Conservation (phyloP, 805 yeast genomes). For the Suhomyces kilbournensis region DNA sequence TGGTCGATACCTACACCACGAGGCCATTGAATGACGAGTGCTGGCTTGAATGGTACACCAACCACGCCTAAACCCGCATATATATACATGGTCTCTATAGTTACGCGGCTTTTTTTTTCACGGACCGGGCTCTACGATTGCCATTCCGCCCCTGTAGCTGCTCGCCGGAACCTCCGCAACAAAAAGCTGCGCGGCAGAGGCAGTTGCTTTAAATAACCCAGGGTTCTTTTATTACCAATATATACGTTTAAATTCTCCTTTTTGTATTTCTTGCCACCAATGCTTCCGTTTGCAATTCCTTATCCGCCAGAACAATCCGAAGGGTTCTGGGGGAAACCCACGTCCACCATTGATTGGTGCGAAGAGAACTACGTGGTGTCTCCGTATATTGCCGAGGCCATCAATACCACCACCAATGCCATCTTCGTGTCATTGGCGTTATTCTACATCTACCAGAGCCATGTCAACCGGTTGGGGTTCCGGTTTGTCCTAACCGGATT, state of each 20-base stretch:
- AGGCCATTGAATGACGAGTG: slow-evolving; percentile 53
- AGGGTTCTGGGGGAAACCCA: slow-evolving; percentile 80
- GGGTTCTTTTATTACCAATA: neutral
- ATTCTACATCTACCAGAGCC: slow-evolving; percentile 63
- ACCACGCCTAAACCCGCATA: neutral
- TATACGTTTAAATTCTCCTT: neutral
- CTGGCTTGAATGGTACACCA: slow-evolving; percentile 41
- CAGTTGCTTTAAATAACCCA: neutral
- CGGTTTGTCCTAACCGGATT: slow-evolving; percentile 69
- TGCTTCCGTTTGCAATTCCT: slow-evolving; percentile 49
- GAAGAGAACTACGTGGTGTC: slow-evolving; percentile 93
- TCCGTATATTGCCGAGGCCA: slow-evolving; percentile 82
- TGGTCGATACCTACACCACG: slow-evolving; percentile 56
- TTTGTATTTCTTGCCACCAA: slow-evolving; percentile 4
- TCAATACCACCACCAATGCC: slow-evolving; percentile 79
- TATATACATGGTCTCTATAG: neutral
- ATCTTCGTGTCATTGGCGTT: slow-evolving; percentile 52
- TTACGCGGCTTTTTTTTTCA: neutral
- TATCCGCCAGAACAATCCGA: slow-evolving; percentile 53
- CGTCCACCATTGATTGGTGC: slow-evolving; percentile 98
- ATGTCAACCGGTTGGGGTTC: slow-evolving; percentile 57
- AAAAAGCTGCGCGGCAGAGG: no score
- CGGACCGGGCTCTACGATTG: neutral
- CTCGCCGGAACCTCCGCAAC: neutral
- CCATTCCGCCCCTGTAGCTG: neutral